A percentile compares a stretch with the other conserved stretches of the same genome.
Conservation (phyloP, 1,284 basidiomycete genomes). For the Leccinum fuscescens region DNA sequence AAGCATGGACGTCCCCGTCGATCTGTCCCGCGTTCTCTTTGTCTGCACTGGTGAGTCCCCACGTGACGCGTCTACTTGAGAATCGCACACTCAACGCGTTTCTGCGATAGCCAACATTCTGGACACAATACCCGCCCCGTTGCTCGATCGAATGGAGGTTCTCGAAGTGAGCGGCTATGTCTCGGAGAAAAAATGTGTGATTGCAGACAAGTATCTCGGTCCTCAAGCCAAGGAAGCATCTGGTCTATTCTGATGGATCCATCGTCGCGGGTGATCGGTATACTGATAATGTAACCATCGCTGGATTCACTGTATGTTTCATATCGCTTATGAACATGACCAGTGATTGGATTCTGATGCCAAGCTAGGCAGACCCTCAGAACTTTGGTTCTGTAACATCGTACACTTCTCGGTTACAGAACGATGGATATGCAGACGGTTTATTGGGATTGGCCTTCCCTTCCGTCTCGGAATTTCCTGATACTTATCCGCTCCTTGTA, state of each 20-base stretch:
- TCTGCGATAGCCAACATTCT: conserved; percentile 71
- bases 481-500: too few relatives aligned
- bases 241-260: conserved; percentile 49
- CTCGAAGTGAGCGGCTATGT: conserved; percentile 97
- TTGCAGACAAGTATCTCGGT: conserved; percentile 88
- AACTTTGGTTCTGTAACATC: background rate
- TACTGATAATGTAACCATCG: background rate
- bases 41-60: conserved; percentile 78
- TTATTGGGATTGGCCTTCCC: too few relatives aligned
- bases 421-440: too few relatives aligned
- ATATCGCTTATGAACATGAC: background rate
- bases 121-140: conserved; percentile 94
- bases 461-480: too few relatives aligned
- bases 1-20: conserved; percentile 96
- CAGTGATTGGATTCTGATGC: background rate
- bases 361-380: background rate
- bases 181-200: conserved; percentile 92
- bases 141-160: conserved; percentile 97
- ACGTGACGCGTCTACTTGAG: background rate
- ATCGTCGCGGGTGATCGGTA: too few relatives aligned
- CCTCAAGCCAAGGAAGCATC: conserved; percentile 93
- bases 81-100: background rate
- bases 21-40: conserved; percentile 94
- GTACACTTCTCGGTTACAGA: background rate
- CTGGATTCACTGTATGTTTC: background rate